A percentile compares a stretch with the other conserved stretches of the same genome.
Conservation (phyloP, 2,329 filamentous ascomycete genomes). For the Cordyceps militaris region DNA sequence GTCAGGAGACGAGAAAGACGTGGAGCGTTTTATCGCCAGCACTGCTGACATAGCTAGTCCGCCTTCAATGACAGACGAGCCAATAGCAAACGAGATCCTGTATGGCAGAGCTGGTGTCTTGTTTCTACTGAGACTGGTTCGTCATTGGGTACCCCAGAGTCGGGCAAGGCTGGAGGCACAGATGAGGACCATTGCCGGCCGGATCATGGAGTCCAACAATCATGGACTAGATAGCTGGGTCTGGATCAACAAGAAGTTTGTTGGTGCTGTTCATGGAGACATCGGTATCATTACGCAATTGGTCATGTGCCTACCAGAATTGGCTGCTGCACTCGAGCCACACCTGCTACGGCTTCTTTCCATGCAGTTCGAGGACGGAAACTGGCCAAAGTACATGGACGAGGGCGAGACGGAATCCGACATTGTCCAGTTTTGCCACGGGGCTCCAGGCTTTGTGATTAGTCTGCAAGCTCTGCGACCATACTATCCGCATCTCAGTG, state of each 20-base stretch:
- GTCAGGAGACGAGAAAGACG: conserved; percentile 30
- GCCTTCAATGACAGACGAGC: conserved; percentile 27
- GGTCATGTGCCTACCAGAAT: conserved; percentile 48
- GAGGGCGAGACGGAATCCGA: conserved; percentile 34
- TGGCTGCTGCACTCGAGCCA: conserved; percentile 45
- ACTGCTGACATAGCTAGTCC: conserved; percentile 20
- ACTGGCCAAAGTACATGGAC: conserved; percentile 48
- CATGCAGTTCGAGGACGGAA: conserved; percentile 54
- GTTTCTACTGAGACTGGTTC: conserved; percentile 59
- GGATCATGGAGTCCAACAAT: conserved; percentile 47
- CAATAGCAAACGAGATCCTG: conserved; percentile 51
- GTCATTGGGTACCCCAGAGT: conserved; percentile 46
- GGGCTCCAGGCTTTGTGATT: conserved; percentile 55
- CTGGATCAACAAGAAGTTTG: conserved; percentile 55
- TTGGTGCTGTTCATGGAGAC: conserved; percentile 61
- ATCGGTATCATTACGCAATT: conserved; percentile 67
- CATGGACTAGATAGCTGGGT: conserved; percentile 45
- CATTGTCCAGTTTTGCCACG: conserved; percentile 61
- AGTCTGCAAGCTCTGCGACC: conserved; percentile 49
- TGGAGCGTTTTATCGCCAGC: conserved; percentile 34
- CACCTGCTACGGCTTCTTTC: conserved; percentile 49
- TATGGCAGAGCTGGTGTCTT: conserved; percentile 62
- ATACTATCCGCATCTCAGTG: conserved; percentile 47
- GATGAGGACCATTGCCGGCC: conserved; percentile 49
- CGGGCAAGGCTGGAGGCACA: conserved; percentile 43